Evolutionary conservation across 2,329 filamentous ascomycete genomes (phyloP).

Genomic region (Aspergillus hiratsukae): DNA sequence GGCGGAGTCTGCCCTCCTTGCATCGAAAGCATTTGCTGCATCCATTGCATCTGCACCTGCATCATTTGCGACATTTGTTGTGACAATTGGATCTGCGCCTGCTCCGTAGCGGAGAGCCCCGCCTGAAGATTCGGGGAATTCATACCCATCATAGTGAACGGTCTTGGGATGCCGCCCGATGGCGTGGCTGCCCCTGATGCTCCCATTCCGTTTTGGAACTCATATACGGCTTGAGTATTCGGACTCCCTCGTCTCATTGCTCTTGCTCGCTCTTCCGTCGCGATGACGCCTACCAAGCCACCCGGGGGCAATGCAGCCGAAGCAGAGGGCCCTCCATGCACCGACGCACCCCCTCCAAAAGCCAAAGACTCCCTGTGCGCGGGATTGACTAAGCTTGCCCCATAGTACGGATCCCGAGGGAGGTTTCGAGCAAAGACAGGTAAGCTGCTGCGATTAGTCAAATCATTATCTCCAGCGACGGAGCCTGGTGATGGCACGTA

Average conservation of each 20-base stretch:
- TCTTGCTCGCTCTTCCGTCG: conserved; percentile 72
- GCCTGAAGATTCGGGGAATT: conserved; percentile 20
- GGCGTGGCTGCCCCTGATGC: conserved; percentile 19
- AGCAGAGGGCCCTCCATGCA: conserved; percentile 33
- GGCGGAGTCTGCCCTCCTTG: conserved; percentile 47
- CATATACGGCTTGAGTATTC: conserved; percentile 54
- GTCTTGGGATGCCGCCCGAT: conserved; percentile 31
- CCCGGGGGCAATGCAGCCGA: conserved; percentile 58
- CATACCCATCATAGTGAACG: conserved; percentile 34
- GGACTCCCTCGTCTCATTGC: conserved; percentile 76
- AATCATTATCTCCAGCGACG: conserved; percentile 44
- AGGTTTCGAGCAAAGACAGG: conserved; percentile 79
- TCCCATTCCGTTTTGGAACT: conserved; percentile 27
- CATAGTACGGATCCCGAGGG: conserved; percentile 79
- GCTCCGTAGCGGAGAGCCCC: conserved; percentile 57
- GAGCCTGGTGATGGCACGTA: conserved; percentile 55
- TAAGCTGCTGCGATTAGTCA: conserved; percentile 50
- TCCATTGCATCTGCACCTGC: conserved; percentile 93
- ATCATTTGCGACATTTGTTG: conserved; percentile 84
- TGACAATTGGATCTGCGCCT: conserved; percentile 73
- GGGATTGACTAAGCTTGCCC: conserved; percentile 69
- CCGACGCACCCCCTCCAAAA: conserved; percentile 57
- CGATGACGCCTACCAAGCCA: conserved; percentile 83
- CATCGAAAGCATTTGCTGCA: conserved; percentile 65
- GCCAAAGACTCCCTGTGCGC: conserved; percentile 70